phyloP scores from a whole-genome alignment of 2,329 filamentous ascomycete species.

The Colletotrichum neosansevieriae region DNA sequence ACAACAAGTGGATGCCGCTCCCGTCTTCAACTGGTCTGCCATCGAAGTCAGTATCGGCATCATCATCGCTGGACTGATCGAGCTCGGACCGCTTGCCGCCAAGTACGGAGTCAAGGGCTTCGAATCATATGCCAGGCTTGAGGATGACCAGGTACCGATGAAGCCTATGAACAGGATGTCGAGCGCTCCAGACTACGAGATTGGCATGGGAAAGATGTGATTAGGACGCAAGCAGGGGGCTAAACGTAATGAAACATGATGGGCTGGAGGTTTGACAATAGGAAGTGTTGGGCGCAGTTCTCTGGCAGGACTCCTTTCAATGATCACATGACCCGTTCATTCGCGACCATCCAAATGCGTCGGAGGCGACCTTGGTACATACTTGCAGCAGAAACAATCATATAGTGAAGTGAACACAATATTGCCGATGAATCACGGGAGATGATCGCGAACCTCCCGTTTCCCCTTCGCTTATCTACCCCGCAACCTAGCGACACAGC shows the following conservation, averaged over 20 bases:
- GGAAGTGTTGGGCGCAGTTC: neutral
- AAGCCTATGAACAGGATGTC: neutral
- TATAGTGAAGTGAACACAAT: too few species aligned
- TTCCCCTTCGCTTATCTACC: too few species aligned
- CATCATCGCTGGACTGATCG: slow-evolving; percentile 29
- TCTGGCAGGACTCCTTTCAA: slow-evolving; percentile 8
- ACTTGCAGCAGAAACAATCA: too few species aligned
- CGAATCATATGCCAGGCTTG: neutral
- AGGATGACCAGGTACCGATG: neutral
- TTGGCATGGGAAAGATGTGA: slow-evolving; percentile 11
- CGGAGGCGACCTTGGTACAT: too few species aligned
- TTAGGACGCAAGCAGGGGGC: neutral
- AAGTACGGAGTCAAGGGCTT: slow-evolving; percentile 28
- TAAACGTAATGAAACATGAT: neutral
- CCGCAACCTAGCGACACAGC: too few species aligned
- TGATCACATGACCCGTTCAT: neutral
- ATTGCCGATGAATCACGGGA: too few species aligned
- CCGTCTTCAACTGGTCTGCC: slow-evolving; percentile 34
- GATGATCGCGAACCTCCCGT: too few species aligned
- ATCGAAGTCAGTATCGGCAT: slow-evolving; percentile 33
- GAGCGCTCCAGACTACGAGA: slow-evolving; percentile 9
- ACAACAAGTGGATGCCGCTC: slow-evolving; percentile 19
- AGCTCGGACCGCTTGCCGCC: slow-evolving; percentile 31
- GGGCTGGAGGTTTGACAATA: neutral
- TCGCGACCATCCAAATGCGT: too few species aligned